Evolutionary conservation across 2,329 filamentous ascomycete genomes (phyloP).

Genomic region (Fusarium cicatricum): DNA sequence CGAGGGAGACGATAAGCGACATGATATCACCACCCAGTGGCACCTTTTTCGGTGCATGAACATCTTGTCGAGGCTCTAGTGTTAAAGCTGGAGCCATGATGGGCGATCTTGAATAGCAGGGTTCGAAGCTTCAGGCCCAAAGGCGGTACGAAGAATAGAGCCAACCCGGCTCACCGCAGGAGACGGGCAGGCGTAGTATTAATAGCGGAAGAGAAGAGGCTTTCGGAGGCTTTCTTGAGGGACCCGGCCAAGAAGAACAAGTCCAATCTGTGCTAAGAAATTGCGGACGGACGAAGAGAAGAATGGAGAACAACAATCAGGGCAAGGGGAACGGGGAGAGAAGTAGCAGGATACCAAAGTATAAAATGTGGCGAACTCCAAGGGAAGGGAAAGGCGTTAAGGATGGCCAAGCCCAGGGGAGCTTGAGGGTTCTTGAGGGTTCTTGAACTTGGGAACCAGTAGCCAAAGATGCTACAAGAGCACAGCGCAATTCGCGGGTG

Average conservation of each 20-base stretch:
- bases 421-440: not conserved
- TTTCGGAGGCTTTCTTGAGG: not conserved
- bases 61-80: slow-evolving; percentile 10
- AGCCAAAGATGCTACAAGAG: not conserved
- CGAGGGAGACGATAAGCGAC: slow-evolving; percentile 48
- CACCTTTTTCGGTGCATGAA: slow-evolving; percentile 30
- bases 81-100: slow-evolving; percentile 20
- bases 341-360: slow-evolving; percentile 14
- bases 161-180: not conserved
- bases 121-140: not conserved
- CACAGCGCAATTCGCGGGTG: not conserved
- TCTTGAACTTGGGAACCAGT: not conserved
- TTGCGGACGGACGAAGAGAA: not conserved
- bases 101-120: not conserved
- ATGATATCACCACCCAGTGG: slow-evolving; percentile 48
- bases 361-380: slow-evolving; percentile 19
- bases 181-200: not conserved
- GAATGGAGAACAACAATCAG: slow-evolving; percentile 4
- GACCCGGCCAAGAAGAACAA: slow-evolving; percentile 4
- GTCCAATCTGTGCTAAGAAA: not conserved
- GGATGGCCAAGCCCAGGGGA: not conserved
- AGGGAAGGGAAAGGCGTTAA: slow-evolving; percentile 5
- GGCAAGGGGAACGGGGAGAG: not conserved
- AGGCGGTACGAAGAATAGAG: not conserved
- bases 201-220: not conserved